These are phyloP conservation scores for Hyaloscypha bicolor DNA, from an alignment of 495 filamentous ascomycete species.

Conservation along the genomic window DNA sequence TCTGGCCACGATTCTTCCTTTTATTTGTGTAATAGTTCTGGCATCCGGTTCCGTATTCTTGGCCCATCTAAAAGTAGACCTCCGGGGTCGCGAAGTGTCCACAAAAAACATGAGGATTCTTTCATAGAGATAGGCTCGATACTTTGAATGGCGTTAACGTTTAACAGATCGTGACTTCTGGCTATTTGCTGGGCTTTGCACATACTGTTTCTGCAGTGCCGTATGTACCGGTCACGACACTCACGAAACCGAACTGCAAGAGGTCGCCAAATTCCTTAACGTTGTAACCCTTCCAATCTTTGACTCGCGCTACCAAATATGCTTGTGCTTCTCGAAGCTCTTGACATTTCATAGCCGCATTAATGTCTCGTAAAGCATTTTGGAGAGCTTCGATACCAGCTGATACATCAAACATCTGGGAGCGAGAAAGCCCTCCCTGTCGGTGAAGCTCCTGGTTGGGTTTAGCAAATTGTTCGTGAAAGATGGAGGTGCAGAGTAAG, in stretches of 20 bases:
- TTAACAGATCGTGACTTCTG: neutral
- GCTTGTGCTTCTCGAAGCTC: too few species aligned
- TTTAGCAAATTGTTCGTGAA: neutral
- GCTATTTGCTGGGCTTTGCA: too few species aligned
- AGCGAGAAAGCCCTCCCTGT: too few species aligned
- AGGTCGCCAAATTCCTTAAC: neutral
- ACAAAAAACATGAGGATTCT: neutral
- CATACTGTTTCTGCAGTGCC: neutral
- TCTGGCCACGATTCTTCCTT: constrained; percentile 1
- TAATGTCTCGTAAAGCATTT: neutral
- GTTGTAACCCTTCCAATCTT: neutral
- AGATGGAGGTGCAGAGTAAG: neutral
- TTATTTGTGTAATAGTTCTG: neutral
- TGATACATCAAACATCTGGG: neutral
- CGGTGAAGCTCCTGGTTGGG: neutral
- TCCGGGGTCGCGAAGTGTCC: neutral
- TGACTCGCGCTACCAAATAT: neutral
- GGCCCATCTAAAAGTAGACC: neutral
- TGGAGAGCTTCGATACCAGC: neutral
- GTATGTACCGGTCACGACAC: neutral
- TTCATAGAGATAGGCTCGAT: constrained; percentile 10
- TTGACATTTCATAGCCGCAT: neutral
- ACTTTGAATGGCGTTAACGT: neutral
- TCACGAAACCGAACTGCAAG: neutral
- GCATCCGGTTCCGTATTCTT: neutral